These are phyloP conservation scores for Acrocalymma vagum DNA, from an alignment of 2,329 filamentous ascomycete genomes.

Conservation along the genomic window DNA sequence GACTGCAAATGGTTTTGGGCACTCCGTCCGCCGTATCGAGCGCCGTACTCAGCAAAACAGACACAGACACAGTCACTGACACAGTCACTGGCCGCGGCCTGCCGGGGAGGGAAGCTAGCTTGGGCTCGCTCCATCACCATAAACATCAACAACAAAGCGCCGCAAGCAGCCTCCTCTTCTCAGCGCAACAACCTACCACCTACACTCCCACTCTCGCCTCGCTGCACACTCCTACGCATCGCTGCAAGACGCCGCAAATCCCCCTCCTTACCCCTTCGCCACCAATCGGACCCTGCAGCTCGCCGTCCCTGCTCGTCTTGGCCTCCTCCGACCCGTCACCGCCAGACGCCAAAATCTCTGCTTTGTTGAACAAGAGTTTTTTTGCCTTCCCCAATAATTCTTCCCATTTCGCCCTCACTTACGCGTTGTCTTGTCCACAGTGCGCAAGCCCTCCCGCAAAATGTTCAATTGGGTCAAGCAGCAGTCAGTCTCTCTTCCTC, in stretches of 20 bases:
- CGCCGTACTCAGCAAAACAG: too few relatives aligned
- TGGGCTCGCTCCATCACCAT: too few relatives aligned
- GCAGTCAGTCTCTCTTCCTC: conserved; percentile 67
- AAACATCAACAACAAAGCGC: background rate
- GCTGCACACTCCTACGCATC: background rate
- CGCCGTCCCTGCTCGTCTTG: conserved; percentile 24
- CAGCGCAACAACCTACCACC: too few relatives aligned
- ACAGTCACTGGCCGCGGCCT: conserved; percentile 4
- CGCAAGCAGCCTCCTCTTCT: too few relatives aligned
- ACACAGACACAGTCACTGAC: too few relatives aligned
- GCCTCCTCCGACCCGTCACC: conserved; percentile 26
- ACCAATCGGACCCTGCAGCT: conserved; percentile 4
- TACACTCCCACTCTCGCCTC: background rate
- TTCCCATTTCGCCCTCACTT: conserved; percentile 31
- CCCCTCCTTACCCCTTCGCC: conserved; percentile 14
- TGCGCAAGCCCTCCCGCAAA: conserved; percentile 34
- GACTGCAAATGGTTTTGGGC: too few relatives aligned
- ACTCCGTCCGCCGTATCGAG: too few relatives aligned
- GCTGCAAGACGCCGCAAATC: conserved; percentile 3
- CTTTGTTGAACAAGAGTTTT: conserved; percentile 39
- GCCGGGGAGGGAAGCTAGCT: too few relatives aligned
- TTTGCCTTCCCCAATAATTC: conserved; percentile 30
- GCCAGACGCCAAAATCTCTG: conserved; percentile 34
- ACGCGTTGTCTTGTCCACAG: conserved; percentile 37
- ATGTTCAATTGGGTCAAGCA: conserved; percentile 98